Base-by-base conservation (phyloP, 768 basidiomycete genomes). In the Pulveroboletus sp. region DNA sequence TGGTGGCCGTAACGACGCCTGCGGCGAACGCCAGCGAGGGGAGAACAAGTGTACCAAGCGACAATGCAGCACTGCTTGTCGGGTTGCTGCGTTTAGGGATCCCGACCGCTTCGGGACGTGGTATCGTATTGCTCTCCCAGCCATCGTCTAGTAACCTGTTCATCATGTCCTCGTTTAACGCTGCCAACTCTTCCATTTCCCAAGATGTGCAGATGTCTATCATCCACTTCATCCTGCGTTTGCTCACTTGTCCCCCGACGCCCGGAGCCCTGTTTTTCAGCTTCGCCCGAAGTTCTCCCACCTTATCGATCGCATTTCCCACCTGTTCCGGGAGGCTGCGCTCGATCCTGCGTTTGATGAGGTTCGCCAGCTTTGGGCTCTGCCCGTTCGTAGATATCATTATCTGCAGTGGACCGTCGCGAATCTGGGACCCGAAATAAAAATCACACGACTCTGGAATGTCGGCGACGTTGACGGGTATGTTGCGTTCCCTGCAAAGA, bases 401-500 rank as follows among this genome's bases (percentile, higher is more conserved):
- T 55, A 99, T 82, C 69, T 97, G 94, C 20, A 99, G 72, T 0
- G 94, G 90, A 1, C 95, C 94, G 51, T 84, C 79, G 25, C 91
- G 85, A 51, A 97, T 83, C 66, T 92, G 90, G 4, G 91, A 88
- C 42, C 97, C 97, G 71, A 98, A 99, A 75, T 94, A 98, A 63
- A 99, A 99, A 69, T 99, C 95, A 75, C 97, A 99, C 36, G 85
- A 80, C 37, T 89, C 83, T 3, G 97, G 97, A 51, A 97, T 87
- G 71, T 99, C 95, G 33, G 97, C 97, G 52, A 93, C 92, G 68
- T 99, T 99, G 46, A 95, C 86, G 7, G 94, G 92, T 42, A 97
- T 86, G 40, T 75, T 78, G 45, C 68, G 74, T 21, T 76, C 72
- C 46, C 92, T 72, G 58, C 87, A 88, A 58, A 85, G 71, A 9